Evolutionary conservation across 805 yeast species (phyloP), one percentile per base, ranked within the genome.

Genomic region (Wickerhamomyces mucosus): DNA sequence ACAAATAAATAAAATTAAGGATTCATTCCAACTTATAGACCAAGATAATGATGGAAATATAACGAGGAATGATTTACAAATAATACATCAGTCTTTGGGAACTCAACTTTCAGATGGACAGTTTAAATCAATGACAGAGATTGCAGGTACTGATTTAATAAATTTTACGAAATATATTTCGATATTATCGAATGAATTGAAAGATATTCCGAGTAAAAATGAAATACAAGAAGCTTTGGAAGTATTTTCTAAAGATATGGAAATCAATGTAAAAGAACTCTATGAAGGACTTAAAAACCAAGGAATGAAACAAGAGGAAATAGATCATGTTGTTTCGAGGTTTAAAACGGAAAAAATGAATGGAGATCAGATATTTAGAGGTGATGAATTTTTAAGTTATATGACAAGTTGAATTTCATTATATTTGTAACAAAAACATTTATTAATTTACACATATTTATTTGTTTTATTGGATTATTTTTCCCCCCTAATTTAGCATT

Each of bases 11-110:
- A 78, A 70, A 40, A 62, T 81, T 34, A 67, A 82, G 35, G 80
- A 82, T 42, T 75, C 92, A 2, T 88, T 86, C 53, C 74, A 82
- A 18, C 53, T 83, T 43, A 72, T 88, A 7, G 96, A 88, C 48
- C 79, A 79, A 22, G 89, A 88, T 38, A 75, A 78, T 17, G 94
- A 86, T 46, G 84, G 85, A 2, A 48, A 54, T 5, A 73, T 82
- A 26, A 59, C 78, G 1, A 47, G 54, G 19, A 51, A 61, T 1
- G 92, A 82, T 52, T 46, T 88, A 33, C 59, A 56, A 23, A 61
- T 67, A 15, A 62, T 78, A 13, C 65, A 74, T 39, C 59, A 66
- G 25, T 67, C 70, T 9, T 41, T 78, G 12, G 81, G 78, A 1
- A 65, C 70, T 28, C 57, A 56, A 3, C 48, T 56, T 3, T 46